Percentiles rank a stretch among this genome's conserved stretches.
Evolutionary conservation across 2,329 filamentous ascomycete species (phyloP).

Genomic region (Aulographum hederae): DNA sequence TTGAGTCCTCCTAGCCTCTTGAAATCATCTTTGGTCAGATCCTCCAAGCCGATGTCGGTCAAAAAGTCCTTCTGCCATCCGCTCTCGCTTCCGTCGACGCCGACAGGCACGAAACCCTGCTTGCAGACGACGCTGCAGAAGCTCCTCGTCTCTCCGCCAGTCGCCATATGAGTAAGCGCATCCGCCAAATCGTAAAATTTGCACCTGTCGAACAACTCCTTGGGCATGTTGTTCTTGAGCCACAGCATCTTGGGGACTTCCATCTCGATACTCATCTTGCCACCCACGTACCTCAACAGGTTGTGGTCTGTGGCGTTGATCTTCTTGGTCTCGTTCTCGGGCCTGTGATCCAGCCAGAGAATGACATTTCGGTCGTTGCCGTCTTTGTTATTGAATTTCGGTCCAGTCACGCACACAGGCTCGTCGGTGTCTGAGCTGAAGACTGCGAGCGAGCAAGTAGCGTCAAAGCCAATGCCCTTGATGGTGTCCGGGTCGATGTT

Average conservation of each 20-base stretch:
- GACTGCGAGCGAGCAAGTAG: slow-evolving; percentile 91
- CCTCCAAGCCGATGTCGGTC: slow-evolving; percentile 65
- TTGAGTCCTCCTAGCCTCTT: slow-evolving; percentile 88
- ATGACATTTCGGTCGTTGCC: slow-evolving; percentile 87
- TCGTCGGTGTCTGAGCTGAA: slow-evolving; percentile 81
- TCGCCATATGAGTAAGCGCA: slow-evolving; percentile 84
- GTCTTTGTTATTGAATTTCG: slow-evolving; percentile 58
- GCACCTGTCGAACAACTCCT: slow-evolving; percentile 75
- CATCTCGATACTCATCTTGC: slow-evolving; percentile 99
- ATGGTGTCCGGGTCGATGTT: slow-evolving; percentile 59
- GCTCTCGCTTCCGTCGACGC: slow-evolving; percentile 90
- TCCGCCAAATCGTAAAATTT: slow-evolving; percentile 95
- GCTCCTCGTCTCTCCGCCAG: slow-evolving; percentile 76
- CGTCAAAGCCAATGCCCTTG: slow-evolving; percentile 89
- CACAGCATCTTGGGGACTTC: slow-evolving; percentile 96
- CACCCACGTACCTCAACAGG: slow-evolving; percentile 85
- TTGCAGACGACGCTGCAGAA: slow-evolving; percentile 96
- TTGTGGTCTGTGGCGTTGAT: slow-evolving; percentile 91
- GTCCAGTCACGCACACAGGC: slow-evolving; percentile 77
- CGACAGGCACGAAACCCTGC: slow-evolving; percentile 91
- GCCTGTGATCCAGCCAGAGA: slow-evolving; percentile 91
- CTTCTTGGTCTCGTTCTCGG: slow-evolving; percentile 73
- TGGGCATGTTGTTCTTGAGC: slow-evolving; percentile 96
- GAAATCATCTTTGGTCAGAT: slow-evolving; percentile 72
- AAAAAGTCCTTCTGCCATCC: slow-evolving; percentile 97